Percentiles rank a stretch among this genome's conserved stretches.
Evolutionary conservation across 1,139 yeast species (phyloP).

Genomic region (Kodamaea derodonti): DNA sequence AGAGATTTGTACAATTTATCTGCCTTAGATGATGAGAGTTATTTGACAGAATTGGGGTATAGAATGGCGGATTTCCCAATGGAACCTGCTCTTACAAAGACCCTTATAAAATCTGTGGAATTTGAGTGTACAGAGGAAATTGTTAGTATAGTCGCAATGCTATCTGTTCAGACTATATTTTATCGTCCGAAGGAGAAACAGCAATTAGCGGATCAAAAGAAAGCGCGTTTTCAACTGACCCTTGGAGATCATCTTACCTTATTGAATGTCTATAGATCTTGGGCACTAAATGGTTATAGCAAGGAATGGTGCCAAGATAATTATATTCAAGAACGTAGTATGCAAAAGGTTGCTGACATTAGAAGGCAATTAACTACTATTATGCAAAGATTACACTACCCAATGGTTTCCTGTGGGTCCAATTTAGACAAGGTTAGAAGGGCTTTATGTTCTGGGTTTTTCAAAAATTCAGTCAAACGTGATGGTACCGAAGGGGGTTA

Average conservation of each 20-base stretch:
- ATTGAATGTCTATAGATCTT: slow-evolving; percentile 73
- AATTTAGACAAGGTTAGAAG: slow-evolving; percentile 61
- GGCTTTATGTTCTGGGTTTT: slow-evolving; percentile 83
- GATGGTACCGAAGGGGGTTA: slow-evolving; percentile 68
- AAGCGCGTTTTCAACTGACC: slow-evolving; percentile 70
- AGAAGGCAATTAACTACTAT: slow-evolving; percentile 65
- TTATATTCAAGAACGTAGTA: slow-evolving; percentile 75
- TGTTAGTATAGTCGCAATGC: slow-evolving; percentile 83
- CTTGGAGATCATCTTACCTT: slow-evolving; percentile 87
- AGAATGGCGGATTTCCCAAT: slow-evolving; percentile 92
- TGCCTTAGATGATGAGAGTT: slow-evolving; percentile 79
- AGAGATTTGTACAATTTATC: slow-evolving; percentile 79
- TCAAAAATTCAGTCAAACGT: slow-evolving; percentile 77
- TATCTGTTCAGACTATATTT: slow-evolving; percentile 81
- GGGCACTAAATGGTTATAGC: slow-evolving; percentile 63
- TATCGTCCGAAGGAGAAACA: slow-evolving; percentile 81
- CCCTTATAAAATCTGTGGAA: slow-evolving; percentile 70
- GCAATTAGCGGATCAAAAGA: slow-evolving; percentile 68
- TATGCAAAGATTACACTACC: slow-evolving; percentile 52
- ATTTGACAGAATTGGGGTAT: slow-evolving; percentile 68
- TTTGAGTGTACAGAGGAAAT: slow-evolving; percentile 80
- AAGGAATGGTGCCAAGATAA: slow-evolving; percentile 79
- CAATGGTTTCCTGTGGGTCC: slow-evolving; percentile 57
- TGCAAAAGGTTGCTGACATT: slow-evolving; percentile 77
- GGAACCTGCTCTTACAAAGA: slow-evolving; percentile 88